These are phyloP conservation scores for Tuber umbilicatum DNA, from an alignment of 495 filamentous ascomycete genomes.

Conservation along the genomic window DNA sequence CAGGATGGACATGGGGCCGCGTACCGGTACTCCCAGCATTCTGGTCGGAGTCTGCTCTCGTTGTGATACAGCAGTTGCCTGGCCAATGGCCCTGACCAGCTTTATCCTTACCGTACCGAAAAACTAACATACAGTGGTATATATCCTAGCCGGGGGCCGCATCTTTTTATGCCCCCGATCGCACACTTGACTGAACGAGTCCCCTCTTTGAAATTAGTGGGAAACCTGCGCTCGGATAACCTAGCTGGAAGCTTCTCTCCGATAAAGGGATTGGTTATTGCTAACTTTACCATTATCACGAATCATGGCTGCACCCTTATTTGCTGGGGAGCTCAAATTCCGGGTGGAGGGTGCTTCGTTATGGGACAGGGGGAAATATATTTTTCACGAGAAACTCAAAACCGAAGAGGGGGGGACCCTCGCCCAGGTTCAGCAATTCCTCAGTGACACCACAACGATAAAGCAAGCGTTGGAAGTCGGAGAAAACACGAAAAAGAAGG, in stretches of 20 bases:
- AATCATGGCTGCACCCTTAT: not conserved
- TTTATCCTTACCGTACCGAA: too few species aligned
- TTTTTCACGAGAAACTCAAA: slow-evolving; percentile 18
- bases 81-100: too few species aligned
- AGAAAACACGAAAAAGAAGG: slow-evolving; percentile 11
- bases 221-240: not conserved
- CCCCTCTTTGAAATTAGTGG: not conserved
- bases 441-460: slow-evolving; percentile 13
- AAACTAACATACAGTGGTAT: too few species aligned
- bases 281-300: not conserved
- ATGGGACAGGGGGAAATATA: slow-evolving; percentile 10
- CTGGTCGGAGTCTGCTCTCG: not conserved
- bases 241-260: not conserved
- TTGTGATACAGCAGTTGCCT: not conserved
- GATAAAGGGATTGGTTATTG: not conserved
- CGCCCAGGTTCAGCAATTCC: slow-evolving; percentile 13
- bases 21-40: not conserved
- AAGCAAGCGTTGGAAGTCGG: slow-evolving; percentile 12
- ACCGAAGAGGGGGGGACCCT: slow-evolving; percentile 11
- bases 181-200: not conserved
- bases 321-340: not conserved
- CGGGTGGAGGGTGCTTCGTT: not conserved
- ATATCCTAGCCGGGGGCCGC: not conserved
- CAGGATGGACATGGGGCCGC: not conserved
- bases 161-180: not conserved